Percentiles rank a stretch among this genome's conserved stretches.
Evolutionary conservation across 1,284 basidiomycete genomes (phyloP).

Genomic region (Austropuccinia psidii): DNA sequence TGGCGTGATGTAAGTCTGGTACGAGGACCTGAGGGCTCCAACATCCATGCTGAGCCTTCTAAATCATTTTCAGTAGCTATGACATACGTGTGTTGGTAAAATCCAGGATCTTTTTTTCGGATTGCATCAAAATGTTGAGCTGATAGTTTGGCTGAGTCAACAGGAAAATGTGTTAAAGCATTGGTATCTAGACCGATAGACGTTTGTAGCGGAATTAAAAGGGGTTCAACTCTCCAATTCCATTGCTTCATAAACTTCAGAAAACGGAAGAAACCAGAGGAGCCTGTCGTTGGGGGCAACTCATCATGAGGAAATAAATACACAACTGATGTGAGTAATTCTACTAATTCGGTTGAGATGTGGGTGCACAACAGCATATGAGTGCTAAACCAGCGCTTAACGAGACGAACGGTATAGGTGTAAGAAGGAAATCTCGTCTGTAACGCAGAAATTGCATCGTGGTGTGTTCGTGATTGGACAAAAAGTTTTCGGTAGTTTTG

Average conservation of each 20-base stretch:
- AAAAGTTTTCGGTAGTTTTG: conserved; percentile 64
- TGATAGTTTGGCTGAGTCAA: conserved; percentile 55
- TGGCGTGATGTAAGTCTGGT: not conserved
- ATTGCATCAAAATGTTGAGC: conserved; percentile 52
- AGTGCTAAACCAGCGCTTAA: conserved; percentile 83
- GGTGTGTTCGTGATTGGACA: conserved; percentile 71
- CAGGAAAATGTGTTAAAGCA: conserved; percentile 48
- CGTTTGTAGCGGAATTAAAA: conserved; percentile 52
- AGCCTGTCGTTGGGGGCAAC: conserved; percentile 50
- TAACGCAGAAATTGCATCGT: conserved; percentile 70
- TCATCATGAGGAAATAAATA: conserved; percentile 49
- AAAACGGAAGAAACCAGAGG: conserved; percentile 68
- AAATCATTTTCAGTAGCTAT: conserved; percentile 72
- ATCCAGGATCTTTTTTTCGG: conserved; percentile 49
- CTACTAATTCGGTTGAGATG: conserved; percentile 67
- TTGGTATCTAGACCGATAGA: conserved; percentile 45
- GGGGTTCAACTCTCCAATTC: conserved; percentile 60
- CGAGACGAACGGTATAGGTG: conserved; percentile 71
- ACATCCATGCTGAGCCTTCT: conserved; percentile 68
- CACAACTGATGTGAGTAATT: conserved; percentile 67
- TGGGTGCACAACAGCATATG: conserved; percentile 74
- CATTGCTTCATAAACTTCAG: conserved; percentile 67
- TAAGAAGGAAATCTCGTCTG: conserved; percentile 73
- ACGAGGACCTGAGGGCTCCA: conserved; percentile 51
- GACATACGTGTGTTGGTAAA: conserved; percentile 62